Evolutionary conservation across 352 stramenopile species (phyloP), one percentile per base, ranked within the genome.

Genomic region (Globisporangium uncinulatum): DNA sequence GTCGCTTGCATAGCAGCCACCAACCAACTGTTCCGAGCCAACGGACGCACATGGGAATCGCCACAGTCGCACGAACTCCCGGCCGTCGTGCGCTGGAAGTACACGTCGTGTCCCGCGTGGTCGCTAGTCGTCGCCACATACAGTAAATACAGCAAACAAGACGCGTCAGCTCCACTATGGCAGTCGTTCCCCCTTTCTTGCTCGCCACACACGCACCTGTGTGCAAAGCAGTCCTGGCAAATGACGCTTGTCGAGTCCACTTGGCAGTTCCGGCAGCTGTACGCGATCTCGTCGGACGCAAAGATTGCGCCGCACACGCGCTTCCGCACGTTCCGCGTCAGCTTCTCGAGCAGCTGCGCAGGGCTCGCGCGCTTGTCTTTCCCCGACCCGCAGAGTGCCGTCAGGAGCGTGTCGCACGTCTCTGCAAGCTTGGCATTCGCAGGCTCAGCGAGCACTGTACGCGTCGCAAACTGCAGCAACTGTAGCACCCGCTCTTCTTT

Each of bases 261-360:
- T 54, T 95, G 83, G 68, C 85, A 95, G 60, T 92, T 86, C 54
- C 85, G 85, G 60, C 85, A 95, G 59, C 85, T 95, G 66, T 95
- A 95, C 37, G 83, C 78, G 47, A 95, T 86, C 67, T 95, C 85
- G 53, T 95, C 85, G 37, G 83, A 78, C 48, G 79, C 76, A 55
- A 95, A 95, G 56, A 95, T 92, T 36, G 77, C 79, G 41, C 85
- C 85, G 42, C 85, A 95, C 29, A 95, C 77, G 56, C 83, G 80
- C 42, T 90, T 87, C 6, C 83, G 71, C 46, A 79, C 72, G 7
- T 73, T 74, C 10, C 74, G 66, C 46, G 79, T 78, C 32, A 93
- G 63, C 46, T 82, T 87, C 24, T 74, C 59, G 55, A 93, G 47
- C 24, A 93, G 78, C 56, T 89, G 74, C 49, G 66, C n/a, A 44